These are phyloP conservation scores for Phytophthora aleatoria DNA, from an alignment of 352 stramenopile species.

Conservation along the genomic window DNA sequence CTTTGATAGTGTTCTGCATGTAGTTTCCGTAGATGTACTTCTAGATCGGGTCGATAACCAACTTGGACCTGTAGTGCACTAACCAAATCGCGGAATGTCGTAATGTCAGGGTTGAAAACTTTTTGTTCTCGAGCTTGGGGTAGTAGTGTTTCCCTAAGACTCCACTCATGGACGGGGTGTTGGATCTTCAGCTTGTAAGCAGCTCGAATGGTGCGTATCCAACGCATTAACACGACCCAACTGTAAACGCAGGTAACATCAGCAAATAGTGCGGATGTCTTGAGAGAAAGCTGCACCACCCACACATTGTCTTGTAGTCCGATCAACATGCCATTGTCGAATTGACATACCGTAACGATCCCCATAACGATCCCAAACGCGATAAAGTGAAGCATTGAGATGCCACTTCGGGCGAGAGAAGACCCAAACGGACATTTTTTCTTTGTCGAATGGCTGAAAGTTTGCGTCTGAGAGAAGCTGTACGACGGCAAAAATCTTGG, in stretches of 20 bases:
- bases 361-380: conserved; percentile 20
- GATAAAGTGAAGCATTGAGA: conserved; percentile 14
- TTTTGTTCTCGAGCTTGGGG: neutral
- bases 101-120: conserved; percentile 2
- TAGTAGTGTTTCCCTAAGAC: conserved; percentile 14
- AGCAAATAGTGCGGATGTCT: conserved; percentile 15
- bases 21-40: conserved; percentile 8
- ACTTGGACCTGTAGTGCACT: conserved; percentile 11
- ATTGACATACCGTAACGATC: conserved; percentile 11
- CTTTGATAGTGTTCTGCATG: conserved; percentile 2
- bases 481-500: conserved; percentile 1
- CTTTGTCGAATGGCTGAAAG: neutral
- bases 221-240: neutral
- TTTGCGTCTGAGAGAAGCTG: neutral
- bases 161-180: conserved; percentile 4
- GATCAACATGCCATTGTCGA: conserved; percentile 18
- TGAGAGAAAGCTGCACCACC: conserved; percentile 15
- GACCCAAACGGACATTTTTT: conserved; percentile 10
- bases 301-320: conserved; percentile 19
- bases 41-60: conserved; percentile 17
- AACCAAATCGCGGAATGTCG: conserved; percentile 22
- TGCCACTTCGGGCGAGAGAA: neutral
- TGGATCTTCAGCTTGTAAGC: neutral
- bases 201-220: neutral
- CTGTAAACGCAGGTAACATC: conserved; percentile 10